phyloP scores from a whole-genome alignment of 2,329 filamentous ascomycete species.

The Scedosporium apiospermum region DNA sequence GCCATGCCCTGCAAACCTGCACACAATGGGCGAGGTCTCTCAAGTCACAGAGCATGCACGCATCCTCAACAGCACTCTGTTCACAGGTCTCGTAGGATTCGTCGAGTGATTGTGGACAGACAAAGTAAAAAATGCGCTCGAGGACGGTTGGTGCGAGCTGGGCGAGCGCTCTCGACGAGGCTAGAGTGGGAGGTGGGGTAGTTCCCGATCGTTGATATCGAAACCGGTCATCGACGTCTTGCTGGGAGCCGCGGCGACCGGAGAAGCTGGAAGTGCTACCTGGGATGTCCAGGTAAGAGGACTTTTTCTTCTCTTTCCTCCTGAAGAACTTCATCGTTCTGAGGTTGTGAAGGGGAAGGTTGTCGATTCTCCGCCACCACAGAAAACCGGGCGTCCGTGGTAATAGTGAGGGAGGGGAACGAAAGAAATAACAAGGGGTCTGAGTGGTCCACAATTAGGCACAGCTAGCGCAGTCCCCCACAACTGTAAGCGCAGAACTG shows the following conservation, averaged over 20 bases:
- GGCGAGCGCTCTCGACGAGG: slow-evolving; percentile 34
- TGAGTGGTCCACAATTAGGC: too few relatives aligned
- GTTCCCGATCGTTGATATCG: slow-evolving; percentile 13
- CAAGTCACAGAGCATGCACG: slow-evolving; percentile 89
- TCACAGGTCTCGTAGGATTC: slow-evolving; percentile 75
- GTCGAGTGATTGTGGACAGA: slow-evolving; percentile 77
- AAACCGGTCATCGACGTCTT: slow-evolving; percentile 12
- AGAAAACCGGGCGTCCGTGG: too few relatives aligned
- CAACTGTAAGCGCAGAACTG: too few relatives aligned
- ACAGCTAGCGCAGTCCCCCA: too few relatives aligned
- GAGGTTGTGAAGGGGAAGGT: background rate
- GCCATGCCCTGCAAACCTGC: slow-evolving; percentile 66
- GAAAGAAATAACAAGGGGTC: background rate
- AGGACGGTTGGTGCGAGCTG: slow-evolving; percentile 61
- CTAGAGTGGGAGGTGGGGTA: slow-evolving; percentile 21
- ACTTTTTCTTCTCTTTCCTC: slow-evolving; percentile 26
- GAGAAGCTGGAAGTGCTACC: slow-evolving; percentile 18
- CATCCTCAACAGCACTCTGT: slow-evolving; percentile 65
- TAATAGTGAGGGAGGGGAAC: too few relatives aligned
- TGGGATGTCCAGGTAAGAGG: slow-evolving; percentile 19
- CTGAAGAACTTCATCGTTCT: slow-evolving; percentile 18
- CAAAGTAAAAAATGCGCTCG: slow-evolving; percentile 65
- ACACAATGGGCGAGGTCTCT: slow-evolving; percentile 77
- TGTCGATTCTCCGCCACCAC: background rate
- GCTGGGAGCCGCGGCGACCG: slow-evolving; percentile 11